Conservation (phyloP, 164 flowering plant genomes). For the Liquidambar formosana region DNA sequence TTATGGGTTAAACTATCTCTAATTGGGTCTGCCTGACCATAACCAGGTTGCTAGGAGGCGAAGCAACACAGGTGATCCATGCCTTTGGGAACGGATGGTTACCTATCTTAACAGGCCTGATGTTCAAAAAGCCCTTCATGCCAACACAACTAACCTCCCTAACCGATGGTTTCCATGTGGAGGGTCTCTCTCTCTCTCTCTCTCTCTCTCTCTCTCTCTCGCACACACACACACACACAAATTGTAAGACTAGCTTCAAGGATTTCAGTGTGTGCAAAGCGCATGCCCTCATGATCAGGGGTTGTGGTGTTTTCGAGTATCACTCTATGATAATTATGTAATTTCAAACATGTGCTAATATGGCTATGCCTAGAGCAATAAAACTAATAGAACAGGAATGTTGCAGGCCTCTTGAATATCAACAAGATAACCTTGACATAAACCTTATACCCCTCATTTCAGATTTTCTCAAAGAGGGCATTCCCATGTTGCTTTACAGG, state of each 20-base stretch:
- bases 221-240: too few species aligned
- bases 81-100: conserved; percentile 32
- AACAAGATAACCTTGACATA: conserved; percentile 29
- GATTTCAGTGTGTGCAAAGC: too few species aligned
- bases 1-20: neutral
- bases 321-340: too few species aligned
- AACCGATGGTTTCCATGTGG: conserved; percentile 33
- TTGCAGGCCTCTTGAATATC: conserved; percentile 40
- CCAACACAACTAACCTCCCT: conserved; percentile 43
- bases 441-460: conserved; percentile 36
- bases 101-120: conserved; percentile 39
- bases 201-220: too few species aligned
- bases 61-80: conserved; percentile 31
- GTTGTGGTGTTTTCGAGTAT: too few species aligned
- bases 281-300: too few species aligned
- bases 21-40: neutral
- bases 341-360: too few species aligned
- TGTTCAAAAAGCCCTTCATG: conserved; percentile 45
- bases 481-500: conserved; percentile 44
- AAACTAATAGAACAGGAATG: neutral
- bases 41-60: conserved; percentile 2
- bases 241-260: too few species aligned
- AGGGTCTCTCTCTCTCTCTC: conserved; percentile 17
- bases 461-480: conserved; percentile 27
- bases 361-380: too few species aligned